phyloP scores from a whole-genome alignment of 352 stramenopile genomes.

The Elongisporangium undulatum region DNA sequence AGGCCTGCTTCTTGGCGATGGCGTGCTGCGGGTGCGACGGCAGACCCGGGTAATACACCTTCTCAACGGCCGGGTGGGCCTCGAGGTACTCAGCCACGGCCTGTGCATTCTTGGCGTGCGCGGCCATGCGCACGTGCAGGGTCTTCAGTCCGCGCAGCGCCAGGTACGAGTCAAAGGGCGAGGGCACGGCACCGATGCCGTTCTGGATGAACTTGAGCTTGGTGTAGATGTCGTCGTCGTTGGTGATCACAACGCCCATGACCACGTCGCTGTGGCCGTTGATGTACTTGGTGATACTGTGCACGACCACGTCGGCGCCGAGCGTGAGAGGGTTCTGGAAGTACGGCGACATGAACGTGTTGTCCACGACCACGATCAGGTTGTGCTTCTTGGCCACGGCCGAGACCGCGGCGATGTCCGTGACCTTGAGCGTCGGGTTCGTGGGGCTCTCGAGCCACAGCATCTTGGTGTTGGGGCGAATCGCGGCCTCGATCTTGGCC shows the following conservation, averaged over 20 bases:
- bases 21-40: constrained; percentile 86
- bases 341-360: constrained; percentile 93
- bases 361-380: constrained; percentile 91
- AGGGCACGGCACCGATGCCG: constrained; percentile 90
- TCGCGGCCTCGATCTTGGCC: constrained; percentile 65
- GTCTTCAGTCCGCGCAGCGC: constrained; percentile 95
- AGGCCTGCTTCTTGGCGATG: constrained; percentile 78
- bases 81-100: constrained; percentile 90
- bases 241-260: constrained; percentile 89
- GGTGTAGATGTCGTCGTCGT: constrained; percentile 90
- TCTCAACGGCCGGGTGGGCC: constrained; percentile 84
- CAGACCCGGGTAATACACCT: constrained; percentile 92
- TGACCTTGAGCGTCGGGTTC: constrained; percentile 95
- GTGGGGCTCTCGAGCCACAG: constrained; percentile 93
- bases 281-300: constrained; percentile 97
- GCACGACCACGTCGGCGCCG: constrained; percentile 90
- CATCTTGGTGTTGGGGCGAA: constrained; percentile 91
- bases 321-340: constrained; percentile 91
- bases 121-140: constrained; percentile 91
- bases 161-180: constrained; percentile 93
- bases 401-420: constrained; percentile 90
- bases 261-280: constrained; percentile 94
- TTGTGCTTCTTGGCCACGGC: constrained; percentile 87
- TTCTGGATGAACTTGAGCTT: constrained; percentile 94
- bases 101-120: constrained; percentile 93